Base-by-base conservation (phyloP, 148 eudicot species). In the Persicaria maculosa region DNA sequence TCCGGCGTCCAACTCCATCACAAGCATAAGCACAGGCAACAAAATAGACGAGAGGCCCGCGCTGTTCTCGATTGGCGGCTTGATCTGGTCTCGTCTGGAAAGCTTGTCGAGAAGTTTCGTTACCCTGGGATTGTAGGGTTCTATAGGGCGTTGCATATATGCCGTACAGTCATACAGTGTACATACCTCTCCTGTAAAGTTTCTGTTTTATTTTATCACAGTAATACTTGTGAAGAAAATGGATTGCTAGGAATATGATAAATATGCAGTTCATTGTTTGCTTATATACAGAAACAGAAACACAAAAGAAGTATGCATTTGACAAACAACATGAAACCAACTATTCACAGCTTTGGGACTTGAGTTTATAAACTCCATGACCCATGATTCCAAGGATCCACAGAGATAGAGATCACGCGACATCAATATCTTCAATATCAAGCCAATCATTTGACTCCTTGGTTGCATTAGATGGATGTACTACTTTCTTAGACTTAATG, bases 371-470 rank as follows among this genome's bases (percentile, higher is more conserved):
- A 17, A 2, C 58, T 58, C 8, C 43, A 59, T 17, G 50, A 17
- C 15, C 64, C 7, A 4, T 17, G 5, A 12, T 7, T 43, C 20
- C 9, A 44, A 44, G 50, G 20, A 50, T 4, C 11, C 6, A 72
- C 69, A 10, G 44, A 74, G 53, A 74, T 77, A 10, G 44, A 74
- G 53, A 74, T 77, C 74, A 88, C 77, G 86, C 84, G 75, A 80
- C 83, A 74, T 83, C 90, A 72, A 85, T 78, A 65, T 86, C 88
- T 53, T 88, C 88, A 69, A 86, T 65, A 77, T 84, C 89, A 72
- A 86, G 88, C 90, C 88, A 88, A 75, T 80, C 88, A 57, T 74
- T 88, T 11, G 90, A 83, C 72, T 86, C 91, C 76, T 87, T 87
- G 9, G 75, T 83, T 89, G 14, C 81, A 73, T 17, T 47, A 9